A percentile compares a stretch with the other conserved stretches of the same genome.
Conservation (phyloP, 305 asterid genomes). For the Petunia hybrid region DNA sequence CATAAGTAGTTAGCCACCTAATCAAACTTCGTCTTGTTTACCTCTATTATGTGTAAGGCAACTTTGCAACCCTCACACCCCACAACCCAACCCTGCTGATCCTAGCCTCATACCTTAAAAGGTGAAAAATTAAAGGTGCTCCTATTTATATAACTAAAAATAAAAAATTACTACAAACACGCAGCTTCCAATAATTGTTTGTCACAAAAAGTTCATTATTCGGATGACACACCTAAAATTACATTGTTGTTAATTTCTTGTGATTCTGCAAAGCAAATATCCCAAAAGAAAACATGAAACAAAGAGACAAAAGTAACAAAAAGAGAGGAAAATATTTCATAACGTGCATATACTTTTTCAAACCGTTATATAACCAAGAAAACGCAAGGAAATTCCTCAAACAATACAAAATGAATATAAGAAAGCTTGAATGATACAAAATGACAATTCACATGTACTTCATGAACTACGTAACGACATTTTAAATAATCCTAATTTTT, state of each 20-base stretch:
- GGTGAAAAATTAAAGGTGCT: background rate
- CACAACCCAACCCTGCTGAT: too few relatives aligned
- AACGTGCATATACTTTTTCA: background rate
- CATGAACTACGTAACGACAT: conserved; percentile 27
- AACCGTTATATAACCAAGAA: conserved; percentile 3
- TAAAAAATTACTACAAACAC: background rate
- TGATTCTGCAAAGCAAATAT: background rate
- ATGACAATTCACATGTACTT: conserved; percentile 27
- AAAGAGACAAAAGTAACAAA: background rate
- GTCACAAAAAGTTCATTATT: background rate
- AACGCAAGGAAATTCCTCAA: background rate
- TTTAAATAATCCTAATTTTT: background rate
- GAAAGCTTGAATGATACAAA: conserved; percentile 18
- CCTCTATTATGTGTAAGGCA: background rate
- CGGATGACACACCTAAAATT: background rate
- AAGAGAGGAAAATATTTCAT: background rate
- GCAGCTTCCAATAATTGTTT: background rate
- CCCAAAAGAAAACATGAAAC: too few relatives aligned
- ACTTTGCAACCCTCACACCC: background rate
- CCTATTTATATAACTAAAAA: background rate
- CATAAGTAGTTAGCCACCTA: conserved; percentile 28
- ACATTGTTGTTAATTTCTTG: background rate
- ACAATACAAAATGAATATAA: background rate
- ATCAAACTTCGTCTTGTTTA: conserved; percentile 3
- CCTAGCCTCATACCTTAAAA: background rate